Percentiles rank a stretch among this genome's conserved stretches.
Conservation (phyloP, 2,329 filamentous ascomycete species). For the Monilinia laxa region DNA sequence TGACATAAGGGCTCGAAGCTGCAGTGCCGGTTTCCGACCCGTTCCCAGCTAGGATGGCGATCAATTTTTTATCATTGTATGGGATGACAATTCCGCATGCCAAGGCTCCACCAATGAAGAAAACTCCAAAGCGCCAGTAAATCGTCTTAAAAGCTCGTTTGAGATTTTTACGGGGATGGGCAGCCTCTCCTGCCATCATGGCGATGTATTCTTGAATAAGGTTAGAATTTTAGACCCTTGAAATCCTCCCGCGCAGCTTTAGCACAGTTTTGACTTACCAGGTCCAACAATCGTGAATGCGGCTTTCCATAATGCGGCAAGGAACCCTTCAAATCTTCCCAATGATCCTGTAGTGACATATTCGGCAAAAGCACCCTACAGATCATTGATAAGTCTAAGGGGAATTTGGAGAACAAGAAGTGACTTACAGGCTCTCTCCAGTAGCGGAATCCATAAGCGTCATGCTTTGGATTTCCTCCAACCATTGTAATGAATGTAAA, state of each 20-base stretch:
- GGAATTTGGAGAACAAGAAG: background rate
- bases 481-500: constrained; percentile 75
- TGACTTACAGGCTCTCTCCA: constrained; percentile 52
- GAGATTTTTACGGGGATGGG: constrained; percentile 62
- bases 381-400: background rate
- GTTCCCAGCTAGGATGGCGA: constrained; percentile 34
- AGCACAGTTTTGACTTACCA: constrained; percentile 47
- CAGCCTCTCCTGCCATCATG: constrained; percentile 67
- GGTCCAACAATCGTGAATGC: constrained; percentile 46
- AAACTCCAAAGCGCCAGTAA: constrained; percentile 68
- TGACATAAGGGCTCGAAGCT: constrained; percentile 47
- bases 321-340: constrained; percentile 69
- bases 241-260: background rate
- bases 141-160: constrained; percentile 71
- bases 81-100: constrained; percentile 65
- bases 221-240: background rate
- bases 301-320: constrained; percentile 52
- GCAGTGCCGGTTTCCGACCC: constrained; percentile 50
- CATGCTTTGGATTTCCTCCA: constrained; percentile 69
- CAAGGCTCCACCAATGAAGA: constrained; percentile 69
- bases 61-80: constrained; percentile 59
- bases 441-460: constrained; percentile 69
- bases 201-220: constrained; percentile 51
- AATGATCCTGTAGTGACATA: constrained; percentile 61
- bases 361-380: constrained; percentile 60